Evolutionary conservation across 2,329 filamentous ascomycete species (phyloP).

Genomic region (Gremmenia infestans): DNA sequence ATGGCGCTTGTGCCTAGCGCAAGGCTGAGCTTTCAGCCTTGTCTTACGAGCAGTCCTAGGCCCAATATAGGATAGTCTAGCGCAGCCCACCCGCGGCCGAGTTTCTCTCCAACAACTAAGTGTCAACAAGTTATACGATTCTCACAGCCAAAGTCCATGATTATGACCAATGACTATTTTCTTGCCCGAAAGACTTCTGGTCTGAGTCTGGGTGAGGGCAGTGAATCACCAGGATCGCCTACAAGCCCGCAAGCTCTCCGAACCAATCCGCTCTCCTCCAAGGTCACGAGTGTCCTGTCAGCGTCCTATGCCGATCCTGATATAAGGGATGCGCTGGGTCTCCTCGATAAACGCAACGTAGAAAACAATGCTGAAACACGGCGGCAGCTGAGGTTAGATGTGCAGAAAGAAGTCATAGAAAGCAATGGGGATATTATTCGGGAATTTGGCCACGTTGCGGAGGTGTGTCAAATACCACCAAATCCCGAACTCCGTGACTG

Average conservation of each 20-base stretch:
- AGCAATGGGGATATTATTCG: constrained; percentile 85
- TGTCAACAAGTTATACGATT: not conserved
- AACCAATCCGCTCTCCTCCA: constrained; percentile 66
- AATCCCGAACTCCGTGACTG: constrained; percentile 24
- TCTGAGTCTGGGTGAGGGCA: constrained; percentile 19
- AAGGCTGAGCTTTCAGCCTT: constrained; percentile 16
- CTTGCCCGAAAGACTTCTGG: constrained; percentile 21
- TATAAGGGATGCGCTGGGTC: constrained; percentile 76
- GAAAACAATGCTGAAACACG: constrained; percentile 74
- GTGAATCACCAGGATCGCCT: constrained; percentile 20
- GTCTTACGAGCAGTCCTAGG: not conserved
- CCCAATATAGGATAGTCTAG: not conserved
- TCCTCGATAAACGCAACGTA: constrained; percentile 68
- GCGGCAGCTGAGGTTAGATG: constrained; percentile 71
- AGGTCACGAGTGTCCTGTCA: constrained; percentile 80
- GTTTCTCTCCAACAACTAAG: not conserved
- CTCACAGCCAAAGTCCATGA: not conserved
- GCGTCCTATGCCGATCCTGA: constrained; percentile 90
- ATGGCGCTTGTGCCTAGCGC: not conserved
- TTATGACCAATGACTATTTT: constrained; percentile 28
- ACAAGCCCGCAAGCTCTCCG: constrained; percentile 27
- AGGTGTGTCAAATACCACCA: constrained; percentile 47
- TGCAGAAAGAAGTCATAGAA: constrained; percentile 88
- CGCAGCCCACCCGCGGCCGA: not conserved
- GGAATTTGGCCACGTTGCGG: constrained; percentile 84